Percentiles rank a stretch among this genome's conserved stretches.
Evolutionary conservation across 306 rosid species (phyloP).

Genomic region (Dryas alaskensis): DNA sequence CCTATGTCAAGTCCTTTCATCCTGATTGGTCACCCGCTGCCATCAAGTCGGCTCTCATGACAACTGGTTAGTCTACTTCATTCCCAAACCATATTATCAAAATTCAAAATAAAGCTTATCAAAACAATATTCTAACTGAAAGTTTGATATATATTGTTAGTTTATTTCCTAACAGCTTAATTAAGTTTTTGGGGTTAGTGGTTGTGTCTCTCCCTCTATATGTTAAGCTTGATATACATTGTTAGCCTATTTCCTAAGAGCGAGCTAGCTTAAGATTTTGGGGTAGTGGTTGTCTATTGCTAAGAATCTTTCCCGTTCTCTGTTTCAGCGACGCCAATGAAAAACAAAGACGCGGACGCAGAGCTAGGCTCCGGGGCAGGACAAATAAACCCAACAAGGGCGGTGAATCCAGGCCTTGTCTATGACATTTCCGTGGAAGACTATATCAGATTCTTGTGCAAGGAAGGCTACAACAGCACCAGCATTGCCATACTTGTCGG

Average conservation of each 20-base stretch:
- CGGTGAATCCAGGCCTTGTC: constrained; percentile 62
- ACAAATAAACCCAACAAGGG: constrained; percentile 54
- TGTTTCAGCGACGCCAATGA: constrained; percentile 58
- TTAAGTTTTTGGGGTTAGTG: too few relatives aligned
- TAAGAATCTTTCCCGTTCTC: constrained; percentile 2
- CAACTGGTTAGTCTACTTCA: constrained; percentile 51
- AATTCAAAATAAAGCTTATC: not conserved
- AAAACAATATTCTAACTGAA: not conserved
- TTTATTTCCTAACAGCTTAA: too few relatives aligned
- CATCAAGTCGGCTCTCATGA: constrained; percentile 92
- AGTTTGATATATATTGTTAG: too few relatives aligned
- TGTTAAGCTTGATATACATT: too few relatives aligned
- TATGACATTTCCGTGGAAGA: constrained; percentile 43
- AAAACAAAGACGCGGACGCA: constrained; percentile 22
- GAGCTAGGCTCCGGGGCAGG: constrained; percentile 69
- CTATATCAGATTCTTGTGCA: constrained; percentile 62
- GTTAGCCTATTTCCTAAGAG: too few relatives aligned
- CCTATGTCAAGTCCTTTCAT: constrained; percentile 78
- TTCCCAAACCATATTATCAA: not conserved
- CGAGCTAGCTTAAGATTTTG: too few relatives aligned
- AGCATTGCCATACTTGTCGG: constrained; percentile 43
- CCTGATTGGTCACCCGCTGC: constrained; percentile 91
- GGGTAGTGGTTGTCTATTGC: too few relatives aligned
- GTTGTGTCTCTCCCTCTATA: too few relatives aligned
- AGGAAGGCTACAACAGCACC: constrained; percentile 45